phyloP scores from a whole-genome alignment of 768 basidiomycete species.

The Lactarius akahatsu region DNA sequence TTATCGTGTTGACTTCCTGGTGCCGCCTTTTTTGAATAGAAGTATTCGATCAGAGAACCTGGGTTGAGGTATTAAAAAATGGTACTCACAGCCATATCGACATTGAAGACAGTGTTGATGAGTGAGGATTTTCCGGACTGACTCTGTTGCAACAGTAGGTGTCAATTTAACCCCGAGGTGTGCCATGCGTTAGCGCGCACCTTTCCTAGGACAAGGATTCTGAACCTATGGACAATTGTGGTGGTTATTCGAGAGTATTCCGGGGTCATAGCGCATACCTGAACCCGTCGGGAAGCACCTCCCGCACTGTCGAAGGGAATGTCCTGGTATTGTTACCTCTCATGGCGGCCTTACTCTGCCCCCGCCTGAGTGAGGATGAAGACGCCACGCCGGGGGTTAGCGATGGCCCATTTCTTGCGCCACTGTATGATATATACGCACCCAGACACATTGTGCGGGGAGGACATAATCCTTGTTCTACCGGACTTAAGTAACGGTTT shows the following conservation, averaged over 20 bases:
- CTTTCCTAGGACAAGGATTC: too few relatives aligned
- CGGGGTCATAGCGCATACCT: not conserved
- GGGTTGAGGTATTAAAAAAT: not conserved
- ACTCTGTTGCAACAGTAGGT: not conserved
- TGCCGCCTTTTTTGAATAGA: not conserved
- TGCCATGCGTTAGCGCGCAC: too few relatives aligned
- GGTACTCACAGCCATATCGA: conserved; percentile 8
- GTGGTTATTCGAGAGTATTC: too few relatives aligned
- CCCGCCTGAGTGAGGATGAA: too few relatives aligned
- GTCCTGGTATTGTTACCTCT: too few relatives aligned
- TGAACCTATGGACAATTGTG: conserved; percentile 6
- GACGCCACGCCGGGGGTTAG: too few relatives aligned
- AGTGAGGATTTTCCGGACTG: conserved; percentile 21
- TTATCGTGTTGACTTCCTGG: not conserved
- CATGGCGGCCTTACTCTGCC: not conserved
- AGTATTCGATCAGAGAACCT: too few relatives aligned
- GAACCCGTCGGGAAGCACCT: not conserved
- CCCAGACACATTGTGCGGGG: not conserved
- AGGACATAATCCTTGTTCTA: not conserved
- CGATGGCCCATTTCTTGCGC: too few relatives aligned
- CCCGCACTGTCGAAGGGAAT: not conserved
- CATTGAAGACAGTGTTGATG: conserved; percentile 4
- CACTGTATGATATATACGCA: not conserved
- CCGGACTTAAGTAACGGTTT: not conserved
- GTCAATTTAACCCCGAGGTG: too few relatives aligned